phyloP scores from a whole-genome alignment of 139 green algal genomes.

The Chlorella vulgaris region DNA sequence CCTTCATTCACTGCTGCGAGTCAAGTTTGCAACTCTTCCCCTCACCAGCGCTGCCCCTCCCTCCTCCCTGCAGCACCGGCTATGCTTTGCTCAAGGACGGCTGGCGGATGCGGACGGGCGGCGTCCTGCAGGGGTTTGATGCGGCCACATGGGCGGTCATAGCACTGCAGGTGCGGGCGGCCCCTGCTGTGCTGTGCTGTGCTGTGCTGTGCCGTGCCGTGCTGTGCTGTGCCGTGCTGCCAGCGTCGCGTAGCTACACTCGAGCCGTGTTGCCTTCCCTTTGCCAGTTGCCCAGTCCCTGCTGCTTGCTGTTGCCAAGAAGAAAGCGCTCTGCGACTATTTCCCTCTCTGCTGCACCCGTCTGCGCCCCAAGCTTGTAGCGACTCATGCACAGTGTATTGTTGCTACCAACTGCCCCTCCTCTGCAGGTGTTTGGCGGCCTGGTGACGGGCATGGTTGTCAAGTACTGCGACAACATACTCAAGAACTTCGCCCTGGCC shows the following conservation, averaged over 20 bases:
- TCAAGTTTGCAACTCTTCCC: too few species aligned
- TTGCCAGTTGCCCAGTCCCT: too few species aligned
- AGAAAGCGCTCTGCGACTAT: too few species aligned
- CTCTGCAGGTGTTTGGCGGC: conserved; percentile 59
- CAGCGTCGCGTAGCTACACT: too few species aligned
- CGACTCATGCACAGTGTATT: too few species aligned
- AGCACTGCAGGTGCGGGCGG: conserved; percentile 33
- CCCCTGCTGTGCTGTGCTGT: background rate
- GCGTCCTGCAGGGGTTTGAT: conserved; percentile 54
- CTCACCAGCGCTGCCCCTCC: background rate
- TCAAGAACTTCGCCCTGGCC: conserved; percentile 72
- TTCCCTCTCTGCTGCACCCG: too few species aligned
- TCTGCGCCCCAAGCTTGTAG: too few species aligned
- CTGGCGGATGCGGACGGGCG: conserved; percentile 22
- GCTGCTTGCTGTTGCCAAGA: too few species aligned
- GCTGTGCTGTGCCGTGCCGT: too few species aligned
- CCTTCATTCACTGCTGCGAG: too few species aligned
- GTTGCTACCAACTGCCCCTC: background rate
- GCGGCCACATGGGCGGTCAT: conserved; percentile 51
- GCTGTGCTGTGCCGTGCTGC: too few species aligned
- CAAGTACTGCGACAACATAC: conserved; percentile 66
- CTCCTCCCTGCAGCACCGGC: conserved; percentile 9
- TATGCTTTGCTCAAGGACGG: conserved; percentile 53
- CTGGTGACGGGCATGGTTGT: conserved; percentile 67
- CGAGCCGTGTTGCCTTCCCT: too few species aligned